Base-by-base conservation (phyloP, 2,329 filamentous ascomycete genomes). In the Chaetomium globosum region DNA sequence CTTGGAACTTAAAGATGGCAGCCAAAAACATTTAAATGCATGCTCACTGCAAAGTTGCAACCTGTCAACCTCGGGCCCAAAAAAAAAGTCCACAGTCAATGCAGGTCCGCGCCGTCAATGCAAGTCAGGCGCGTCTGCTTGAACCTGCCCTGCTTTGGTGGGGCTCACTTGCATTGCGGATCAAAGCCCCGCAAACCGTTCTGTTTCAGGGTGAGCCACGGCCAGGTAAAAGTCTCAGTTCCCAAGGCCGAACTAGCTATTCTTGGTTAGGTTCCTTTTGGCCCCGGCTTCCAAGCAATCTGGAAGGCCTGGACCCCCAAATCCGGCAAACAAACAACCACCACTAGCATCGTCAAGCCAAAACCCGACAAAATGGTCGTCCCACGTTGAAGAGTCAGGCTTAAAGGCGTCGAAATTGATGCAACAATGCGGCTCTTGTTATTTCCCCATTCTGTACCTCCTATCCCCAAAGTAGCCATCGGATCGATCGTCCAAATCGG, bases 141-240 rank as follows among this genome's bases (percentile, higher is more conserved):
- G n/a, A 26, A 52, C 36, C 16, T 52, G 43, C 43, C n/a, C 26
- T 49, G 16, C 30, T n/a, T 30, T 57, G 52, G 63, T 61, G 63
- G 59, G 60, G 49, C 63, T 36, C 49, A 12, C 54, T 43, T 61
- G 61, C 57, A 63, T 64, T 66, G 63, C 65, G 65, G 66, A 69
- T 55, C 48, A 53, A 26, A 61, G 61, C 71, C 69, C 69, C 66
- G 63, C 67, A 67, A 65, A 63, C 67, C 65, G 68, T 69, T 69
- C 62, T 67, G 71, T 73, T 71, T 73, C 71, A 73, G 69, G 61
- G 59, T 68, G 59, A 63, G 36, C 68, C 56, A 57, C 56, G 2
- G 36, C 46, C 28, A 31, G 26, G 23, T 67, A 70, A 57, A 65
- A 67, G 60, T 67, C 19, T 59, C 28, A 26, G 65, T 63, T 66